Evolutionary conservation across 345 rosid genomes (phyloP).

Genomic region (Gossypioides kirkii): DNA sequence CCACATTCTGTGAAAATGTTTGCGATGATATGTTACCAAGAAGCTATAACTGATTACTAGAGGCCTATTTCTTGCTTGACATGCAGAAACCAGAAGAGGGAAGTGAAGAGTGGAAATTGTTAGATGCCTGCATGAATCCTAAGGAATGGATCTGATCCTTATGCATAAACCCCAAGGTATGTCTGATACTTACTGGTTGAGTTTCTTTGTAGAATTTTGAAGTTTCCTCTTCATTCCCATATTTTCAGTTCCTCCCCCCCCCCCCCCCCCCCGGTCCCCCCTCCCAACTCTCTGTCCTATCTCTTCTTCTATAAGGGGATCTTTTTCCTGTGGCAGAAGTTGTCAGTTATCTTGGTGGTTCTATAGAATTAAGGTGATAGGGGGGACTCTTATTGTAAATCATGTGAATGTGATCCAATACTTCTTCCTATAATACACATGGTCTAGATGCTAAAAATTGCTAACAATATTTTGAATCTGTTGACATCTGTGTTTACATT

Average conservation of each 20-base stretch:
- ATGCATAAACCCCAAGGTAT: conserved; percentile 82
- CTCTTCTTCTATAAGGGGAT: not conserved
- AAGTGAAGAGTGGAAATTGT: conserved; percentile 92
- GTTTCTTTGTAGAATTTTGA: not conserved
- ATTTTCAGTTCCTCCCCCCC: no score
- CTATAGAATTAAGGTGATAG: not conserved
- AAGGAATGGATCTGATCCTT: conserved; percentile 71
- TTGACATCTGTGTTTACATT: not conserved
- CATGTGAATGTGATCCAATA: not conserved
- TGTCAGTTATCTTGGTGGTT: not conserved
- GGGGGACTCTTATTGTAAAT: not conserved
- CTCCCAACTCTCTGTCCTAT: not conserved
- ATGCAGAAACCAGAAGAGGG: conserved; percentile 91
- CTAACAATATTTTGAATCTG: not conserved
- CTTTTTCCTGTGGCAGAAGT: not conserved
- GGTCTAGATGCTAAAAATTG: not conserved
- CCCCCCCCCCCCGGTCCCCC: no score
- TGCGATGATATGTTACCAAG: not conserved
- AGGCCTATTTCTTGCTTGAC: conserved; percentile 12
- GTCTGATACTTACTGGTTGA: conserved; percentile 31
- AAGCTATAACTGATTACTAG: conserved; percentile 4
- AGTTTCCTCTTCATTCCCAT: not conserved
- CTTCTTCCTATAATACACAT: not conserved
- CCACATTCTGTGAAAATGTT: not conserved
- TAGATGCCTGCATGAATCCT: conserved; percentile 96